These are phyloP conservation scores for Polytolypa hystricis DNA, from an alignment of 2,329 filamentous ascomycete species.

Conservation along the genomic window DNA sequence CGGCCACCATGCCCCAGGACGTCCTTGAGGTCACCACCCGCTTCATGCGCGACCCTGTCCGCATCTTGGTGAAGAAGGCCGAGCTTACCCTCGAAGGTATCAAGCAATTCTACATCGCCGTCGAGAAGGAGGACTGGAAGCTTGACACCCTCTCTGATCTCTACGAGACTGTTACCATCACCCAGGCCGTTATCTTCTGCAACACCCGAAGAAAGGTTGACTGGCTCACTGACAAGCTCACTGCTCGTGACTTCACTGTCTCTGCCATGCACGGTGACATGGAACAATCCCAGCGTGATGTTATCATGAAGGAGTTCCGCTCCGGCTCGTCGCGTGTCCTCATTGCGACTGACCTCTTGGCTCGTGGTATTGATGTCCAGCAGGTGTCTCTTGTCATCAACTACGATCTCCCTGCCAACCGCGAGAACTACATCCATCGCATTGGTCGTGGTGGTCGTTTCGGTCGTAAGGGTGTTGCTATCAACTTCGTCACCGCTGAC, in stretches of 20 bases:
- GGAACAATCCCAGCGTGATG: conserved; percentile 93
- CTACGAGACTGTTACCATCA: conserved; percentile 99
- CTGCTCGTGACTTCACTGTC: conserved; percentile 95
- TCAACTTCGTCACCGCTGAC: conserved; percentile 99
- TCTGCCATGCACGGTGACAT: conserved; percentile 99
- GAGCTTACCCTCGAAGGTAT: conserved; percentile 99
- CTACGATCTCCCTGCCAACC: conserved; percentile 97
- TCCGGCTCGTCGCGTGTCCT: conserved; percentile 96
- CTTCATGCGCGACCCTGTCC: conserved; percentile 99
- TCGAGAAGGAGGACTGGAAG: conserved; percentile 99
- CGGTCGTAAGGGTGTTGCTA: conserved; percentile 99
- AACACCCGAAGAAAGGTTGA: conserved; percentile 99
- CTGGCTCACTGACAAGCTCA: conserved; percentile 99
- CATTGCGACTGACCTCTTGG: conserved; percentile 93
- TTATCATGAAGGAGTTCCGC: conserved; percentile 99
- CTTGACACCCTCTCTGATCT: conserved; percentile 96
- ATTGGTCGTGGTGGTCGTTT: conserved; percentile 99
- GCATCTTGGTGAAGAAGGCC: conserved; percentile 99
- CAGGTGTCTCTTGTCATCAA: conserved; percentile 99
- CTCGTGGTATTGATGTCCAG: conserved; percentile 99
- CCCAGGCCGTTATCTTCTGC: conserved; percentile 99
- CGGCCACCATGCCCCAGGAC: conserved; percentile 97
- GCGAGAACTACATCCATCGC: conserved; percentile 99
- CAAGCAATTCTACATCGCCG: conserved; percentile 99
- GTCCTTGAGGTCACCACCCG: conserved; percentile 99